Evolutionary conservation across 345 rosid genomes (phyloP).

Genomic region (Rhodamnia rubescens): DNA sequence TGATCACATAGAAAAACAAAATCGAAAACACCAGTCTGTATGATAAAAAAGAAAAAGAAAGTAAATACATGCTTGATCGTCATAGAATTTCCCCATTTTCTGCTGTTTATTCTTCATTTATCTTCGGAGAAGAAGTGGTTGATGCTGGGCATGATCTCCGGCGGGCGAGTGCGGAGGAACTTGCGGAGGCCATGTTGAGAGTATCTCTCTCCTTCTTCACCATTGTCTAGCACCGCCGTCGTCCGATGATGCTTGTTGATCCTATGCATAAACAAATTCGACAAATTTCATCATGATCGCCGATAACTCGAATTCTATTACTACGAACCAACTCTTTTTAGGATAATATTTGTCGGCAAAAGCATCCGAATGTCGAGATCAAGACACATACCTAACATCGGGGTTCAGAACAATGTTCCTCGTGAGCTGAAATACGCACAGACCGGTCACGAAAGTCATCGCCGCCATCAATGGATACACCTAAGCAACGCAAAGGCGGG

Average conservation of each 20-base stretch:
- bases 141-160: constrained; percentile 69
- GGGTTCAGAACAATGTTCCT: constrained; percentile 51
- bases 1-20: neutral
- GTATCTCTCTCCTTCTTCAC: constrained; percentile 60
- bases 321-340: neutral
- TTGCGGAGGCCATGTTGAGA: constrained; percentile 56
- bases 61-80: neutral
- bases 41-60: neutral
- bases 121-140: constrained; percentile 55
- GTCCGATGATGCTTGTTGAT: constrained; percentile 34
- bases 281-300: neutral
- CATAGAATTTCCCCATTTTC: neutral
- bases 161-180: constrained; percentile 59
- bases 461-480: constrained; percentile 69
- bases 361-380: neutral
- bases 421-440: constrained; percentile 58
- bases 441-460: constrained; percentile 53
- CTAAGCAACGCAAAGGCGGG: constrained; percentile 4
- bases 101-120: neutral
- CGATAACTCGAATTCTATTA: neutral
- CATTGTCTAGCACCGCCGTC: constrained; percentile 50
- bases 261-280: constrained; percentile 10
- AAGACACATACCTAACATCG: constrained; percentile 41
- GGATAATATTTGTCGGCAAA: neutral
- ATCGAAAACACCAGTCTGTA: neutral